Percentiles rank a stretch among this genome's conserved stretches.
These are phyloP conservation scores for Kodamaea hsintzibuensis DNA, from an alignment of 805 yeast genomes.

Conservation along the genomic window DNA sequence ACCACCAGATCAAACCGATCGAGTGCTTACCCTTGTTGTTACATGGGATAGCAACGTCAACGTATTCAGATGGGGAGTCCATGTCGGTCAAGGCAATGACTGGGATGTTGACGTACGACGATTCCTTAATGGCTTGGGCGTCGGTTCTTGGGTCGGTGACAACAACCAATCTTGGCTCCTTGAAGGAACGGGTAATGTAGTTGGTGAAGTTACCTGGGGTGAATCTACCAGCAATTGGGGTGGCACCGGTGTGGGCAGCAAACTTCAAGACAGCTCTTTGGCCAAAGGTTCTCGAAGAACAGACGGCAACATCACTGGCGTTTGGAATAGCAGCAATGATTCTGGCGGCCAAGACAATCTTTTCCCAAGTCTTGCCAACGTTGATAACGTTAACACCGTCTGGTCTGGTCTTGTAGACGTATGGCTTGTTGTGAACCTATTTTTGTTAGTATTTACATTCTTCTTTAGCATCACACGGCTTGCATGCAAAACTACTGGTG, in stretches of 20 bases:
- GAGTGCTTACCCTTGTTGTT: constrained; percentile 99
- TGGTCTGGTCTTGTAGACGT: constrained; percentile 97
- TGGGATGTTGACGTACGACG: constrained; percentile 99
- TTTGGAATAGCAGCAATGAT: constrained; percentile 99
- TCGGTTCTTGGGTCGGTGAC: constrained; percentile 99
- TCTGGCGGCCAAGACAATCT: constrained; percentile 99
- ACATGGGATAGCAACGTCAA: constrained; percentile 99
- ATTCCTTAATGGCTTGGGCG: constrained; percentile 99
- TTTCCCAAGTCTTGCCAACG: constrained; percentile 99
- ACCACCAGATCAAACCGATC: constrained; percentile 99
- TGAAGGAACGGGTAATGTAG: constrained; percentile 99
- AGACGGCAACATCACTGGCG: constrained; percentile 97
- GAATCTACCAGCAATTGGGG: constrained; percentile 99
- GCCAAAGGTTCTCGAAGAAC: constrained; percentile 98
- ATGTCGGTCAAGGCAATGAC: constrained; percentile 98
- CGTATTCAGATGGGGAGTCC: constrained; percentile 98
- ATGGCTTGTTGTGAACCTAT: constrained; percentile 93
- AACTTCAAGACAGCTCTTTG: constrained; percentile 99
- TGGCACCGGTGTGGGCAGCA: constrained; percentile 99
- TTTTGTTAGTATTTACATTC: constrained; percentile 11
- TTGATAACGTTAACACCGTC: constrained; percentile 99
- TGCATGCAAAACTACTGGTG: neutral
- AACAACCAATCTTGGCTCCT: constrained; percentile 99
- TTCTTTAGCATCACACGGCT: neutral
- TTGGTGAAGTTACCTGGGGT: constrained; percentile 99